Evolutionary conservation across 2,329 filamentous ascomycete genomes (phyloP), one percentile per base, ranked within the genome.

Genomic region (Cryphonectria japonica): DNA sequence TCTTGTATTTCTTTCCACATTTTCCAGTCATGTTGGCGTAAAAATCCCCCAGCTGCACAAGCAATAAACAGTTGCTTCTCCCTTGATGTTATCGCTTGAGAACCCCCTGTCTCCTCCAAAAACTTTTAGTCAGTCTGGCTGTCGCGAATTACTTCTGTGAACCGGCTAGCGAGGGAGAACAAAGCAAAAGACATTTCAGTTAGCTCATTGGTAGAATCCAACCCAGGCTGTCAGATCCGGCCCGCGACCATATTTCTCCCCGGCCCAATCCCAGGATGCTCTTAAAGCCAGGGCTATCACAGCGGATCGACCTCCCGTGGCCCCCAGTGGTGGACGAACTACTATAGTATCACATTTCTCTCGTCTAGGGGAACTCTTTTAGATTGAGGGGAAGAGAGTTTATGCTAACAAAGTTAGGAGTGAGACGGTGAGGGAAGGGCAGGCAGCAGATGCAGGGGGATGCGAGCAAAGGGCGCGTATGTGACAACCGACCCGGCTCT

Each of bases 171-270:
- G 41, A 39, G 61, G n/a, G 22, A 64, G 61, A 29, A 3, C 26
- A 39, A n/a, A 16, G 22, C 34, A 39, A 39, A 39, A 13, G 37
- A 6, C 37, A 39, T 39, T 3, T 39, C 11, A 39, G 37, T 39
- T 39, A 2, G 8, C 11, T 39, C 7, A 5, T 29, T 32, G 59
- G 26, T 22, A 39, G 7, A 34, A 32, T 32, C 37, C 1, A 26
- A 43, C 37, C 37, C n/a, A 16, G 61, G 37, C n/a, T 65, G 63
- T 65, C 63, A 65, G 63, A 65, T 50, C 63, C 63, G 63, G 63
- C 63, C 63, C 63, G 63, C 43, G 22, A 8, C 26, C 26, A 29
- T 7, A 52, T 11, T 22, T 14, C 37, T 65, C 63, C 63, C 41
- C 63, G 63, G 63, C 7, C 63, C 39, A 64, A 64, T 64, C 41